These are phyloP conservation scores for Cyanodermella asteris DNA, from an alignment of 2,329 filamentous ascomycete species.

Conservation along the genomic window DNA sequence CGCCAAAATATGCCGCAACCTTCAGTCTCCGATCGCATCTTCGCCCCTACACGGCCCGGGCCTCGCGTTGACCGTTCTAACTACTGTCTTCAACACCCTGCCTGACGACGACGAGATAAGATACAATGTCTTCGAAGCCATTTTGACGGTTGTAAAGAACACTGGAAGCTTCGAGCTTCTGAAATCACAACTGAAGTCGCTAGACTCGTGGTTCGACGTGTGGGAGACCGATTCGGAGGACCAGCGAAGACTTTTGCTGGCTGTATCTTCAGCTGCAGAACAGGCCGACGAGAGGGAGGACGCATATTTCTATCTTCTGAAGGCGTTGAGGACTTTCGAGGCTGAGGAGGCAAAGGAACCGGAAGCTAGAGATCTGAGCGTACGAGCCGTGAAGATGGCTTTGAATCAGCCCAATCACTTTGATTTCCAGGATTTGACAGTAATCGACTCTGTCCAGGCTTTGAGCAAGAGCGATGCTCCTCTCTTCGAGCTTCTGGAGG, in stretches of 20 bases:
- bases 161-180: conserved; percentile 64
- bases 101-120: conserved; percentile 53
- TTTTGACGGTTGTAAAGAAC: conserved; percentile 59
- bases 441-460: conserved; percentile 59
- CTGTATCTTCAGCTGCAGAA: conserved; percentile 58
- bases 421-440: conserved; percentile 51
- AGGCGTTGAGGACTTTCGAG: conserved; percentile 60
- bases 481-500: conserved; percentile 80
- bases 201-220: conserved; percentile 58
- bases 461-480: conserved; percentile 65
- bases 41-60: conserved; percentile 69
- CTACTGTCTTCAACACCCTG: conserved; percentile 92
- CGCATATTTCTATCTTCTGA: conserved; percentile 49
- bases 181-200: conserved; percentile 59
- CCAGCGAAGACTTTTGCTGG: conserved; percentile 62
- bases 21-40: conserved; percentile 65
- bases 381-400: conserved; percentile 45
- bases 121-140: conserved; percentile 76
- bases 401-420: conserved; percentile 43
- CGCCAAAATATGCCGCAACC: conserved; percentile 69
- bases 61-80: conserved; percentile 73
- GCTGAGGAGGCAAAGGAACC: conserved; percentile 29
- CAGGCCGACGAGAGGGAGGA: conserved; percentile 58
- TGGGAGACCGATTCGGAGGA: conserved; percentile 74
- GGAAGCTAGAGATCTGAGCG: conserved; percentile 35